Conservation (phyloP, 306 rosid species). For the Vigna radiata region DNA sequence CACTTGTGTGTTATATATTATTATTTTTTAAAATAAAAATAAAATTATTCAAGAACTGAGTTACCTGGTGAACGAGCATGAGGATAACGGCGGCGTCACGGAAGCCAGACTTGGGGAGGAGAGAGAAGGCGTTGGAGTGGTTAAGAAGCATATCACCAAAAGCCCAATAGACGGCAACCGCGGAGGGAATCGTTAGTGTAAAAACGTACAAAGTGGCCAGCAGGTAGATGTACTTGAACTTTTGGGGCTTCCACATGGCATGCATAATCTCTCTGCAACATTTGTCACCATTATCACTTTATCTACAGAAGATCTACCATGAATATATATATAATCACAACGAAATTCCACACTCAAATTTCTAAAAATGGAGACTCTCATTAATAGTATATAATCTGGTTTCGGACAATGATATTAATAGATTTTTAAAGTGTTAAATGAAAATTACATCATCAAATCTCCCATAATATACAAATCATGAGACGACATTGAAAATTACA, state of each 20-base stretch:
- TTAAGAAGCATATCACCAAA: constrained; percentile 79
- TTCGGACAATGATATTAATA: not conserved
- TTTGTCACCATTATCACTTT: constrained; percentile 30
- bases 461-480: not conserved
- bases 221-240: constrained; percentile 85
- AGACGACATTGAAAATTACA: not conserved
- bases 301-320: not conserved
- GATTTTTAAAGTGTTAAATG: not conserved
- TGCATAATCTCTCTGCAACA: constrained; percentile 63
- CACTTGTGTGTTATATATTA: not conserved
- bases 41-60: not conserved
- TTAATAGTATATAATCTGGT: not conserved
- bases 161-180: constrained; percentile 88
- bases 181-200: constrained; percentile 85
- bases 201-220: constrained; percentile 86
- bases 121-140: constrained; percentile 88
- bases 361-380: not conserved
- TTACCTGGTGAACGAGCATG: constrained; percentile 94
- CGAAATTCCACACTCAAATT: not conserved
- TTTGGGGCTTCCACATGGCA: constrained; percentile 80
- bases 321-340: not conserved
- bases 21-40: not conserved
- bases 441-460: not conserved
- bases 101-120: constrained; percentile 69
- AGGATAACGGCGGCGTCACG: constrained; percentile 90